These are phyloP conservation scores for Boletus eberwhitei DNA, from an alignment of 768 basidiomycete species.

Conservation along the genomic window DNA sequence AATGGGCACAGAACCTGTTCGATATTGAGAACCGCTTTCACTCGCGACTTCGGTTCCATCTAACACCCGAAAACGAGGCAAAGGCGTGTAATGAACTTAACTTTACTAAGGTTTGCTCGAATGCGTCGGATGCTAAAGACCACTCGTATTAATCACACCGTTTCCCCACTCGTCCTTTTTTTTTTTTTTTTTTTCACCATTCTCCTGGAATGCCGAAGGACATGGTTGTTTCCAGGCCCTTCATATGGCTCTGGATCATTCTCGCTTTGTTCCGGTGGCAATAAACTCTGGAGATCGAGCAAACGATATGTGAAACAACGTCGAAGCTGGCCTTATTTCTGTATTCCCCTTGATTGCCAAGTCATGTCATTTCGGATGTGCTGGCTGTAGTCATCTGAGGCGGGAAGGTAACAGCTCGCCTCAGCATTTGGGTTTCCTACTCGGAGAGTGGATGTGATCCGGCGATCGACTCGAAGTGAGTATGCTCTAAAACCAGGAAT, in stretches of 20 bases:
- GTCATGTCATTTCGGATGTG: neutral
- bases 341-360: neutral
- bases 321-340: neutral
- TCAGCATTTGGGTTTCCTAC: neutral
- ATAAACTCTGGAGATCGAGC: slow-evolving; percentile 11
- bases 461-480: neutral
- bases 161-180: neutral
- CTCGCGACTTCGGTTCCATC: slow-evolving; percentile 13
- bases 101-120: slow-evolving; percentile 2
- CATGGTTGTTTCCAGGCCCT: neutral
- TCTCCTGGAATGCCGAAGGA: slow-evolving; percentile 1
- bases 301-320: slow-evolving; percentile 3
- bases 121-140: neutral
- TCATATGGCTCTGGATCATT: neutral
- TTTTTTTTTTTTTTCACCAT: neutral
- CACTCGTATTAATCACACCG: slow-evolving; percentile 4
- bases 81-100: slow-evolving; percentile 21
- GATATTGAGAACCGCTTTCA: neutral
- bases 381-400: neutral
- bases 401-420: neutral
- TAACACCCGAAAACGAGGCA: slow-evolving; percentile 24
- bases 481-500: neutral
- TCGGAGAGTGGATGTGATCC: neutral
- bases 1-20: neutral
- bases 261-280: slow-evolving; percentile 15